These are phyloP conservation scores for Inga laurina DNA, from an alignment of 306 rosid genomes.

Conservation along the genomic window DNA sequence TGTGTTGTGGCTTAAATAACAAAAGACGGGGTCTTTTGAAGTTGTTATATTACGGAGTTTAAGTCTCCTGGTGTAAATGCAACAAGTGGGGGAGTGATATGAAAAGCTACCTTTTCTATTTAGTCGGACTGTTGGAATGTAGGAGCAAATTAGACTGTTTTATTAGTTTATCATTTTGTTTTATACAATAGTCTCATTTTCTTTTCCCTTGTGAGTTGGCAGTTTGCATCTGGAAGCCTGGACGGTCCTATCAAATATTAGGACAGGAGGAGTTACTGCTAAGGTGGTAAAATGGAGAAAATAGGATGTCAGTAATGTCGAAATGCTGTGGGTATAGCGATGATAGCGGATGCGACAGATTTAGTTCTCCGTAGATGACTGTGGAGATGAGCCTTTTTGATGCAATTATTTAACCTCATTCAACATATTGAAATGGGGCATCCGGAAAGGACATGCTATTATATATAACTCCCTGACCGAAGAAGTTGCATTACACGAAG, in stretches of 20 bases:
- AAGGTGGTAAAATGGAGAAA: not conserved
- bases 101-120: not conserved
- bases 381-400: not conserved
- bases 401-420: conserved; percentile 23
- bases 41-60: conserved; percentile 12
- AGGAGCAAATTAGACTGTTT: not conserved
- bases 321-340: conserved; percentile 22
- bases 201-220: conserved; percentile 34
- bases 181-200: not conserved
- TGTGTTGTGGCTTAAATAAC: not conserved
- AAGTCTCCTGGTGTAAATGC: conserved; percentile 22
- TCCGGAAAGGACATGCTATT: not conserved
- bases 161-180: not conserved
- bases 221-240: conserved; percentile 97
- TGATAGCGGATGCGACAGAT: conserved; percentile 18
- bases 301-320: conserved; percentile 20
- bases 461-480: not conserved
- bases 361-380: conserved; percentile 32
- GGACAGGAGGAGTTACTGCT: conserved; percentile 4
- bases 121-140: not conserved
- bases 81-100: not conserved
- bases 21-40: conserved; percentile 4
- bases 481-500: conserved; percentile 24
- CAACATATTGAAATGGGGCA: conserved; percentile 24
- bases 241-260: conserved; percentile 95